phyloP scores from a whole-genome alignment of 2,329 filamentous ascomycete species.

The Didymella keratinophila region DNA sequence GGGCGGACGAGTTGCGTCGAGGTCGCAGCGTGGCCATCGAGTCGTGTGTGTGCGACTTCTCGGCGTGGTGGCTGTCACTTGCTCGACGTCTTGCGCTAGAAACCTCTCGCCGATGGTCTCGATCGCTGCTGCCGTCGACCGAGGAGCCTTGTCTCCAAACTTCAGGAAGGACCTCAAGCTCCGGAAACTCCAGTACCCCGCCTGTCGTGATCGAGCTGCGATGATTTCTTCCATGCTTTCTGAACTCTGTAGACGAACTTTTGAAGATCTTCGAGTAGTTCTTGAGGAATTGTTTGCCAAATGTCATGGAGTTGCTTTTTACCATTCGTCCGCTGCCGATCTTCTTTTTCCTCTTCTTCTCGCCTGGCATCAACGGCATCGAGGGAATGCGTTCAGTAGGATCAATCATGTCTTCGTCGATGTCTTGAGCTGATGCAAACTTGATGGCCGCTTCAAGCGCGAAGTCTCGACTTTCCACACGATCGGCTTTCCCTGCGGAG shows the following conservation, averaged over 20 bases:
- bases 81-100: background rate
- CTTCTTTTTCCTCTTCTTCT: conserved; percentile 61
- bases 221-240: conserved; percentile 53
- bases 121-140: conserved; percentile 15
- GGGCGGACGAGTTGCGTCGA: conserved; percentile 34
- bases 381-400: conserved; percentile 33
- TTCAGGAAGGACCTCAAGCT: conserved; percentile 56
- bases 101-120: background rate
- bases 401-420: conserved; percentile 37
- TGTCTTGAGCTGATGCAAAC: conserved; percentile 30
- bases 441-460: conserved; percentile 46
- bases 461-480: conserved; percentile 55
- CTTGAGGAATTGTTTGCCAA: conserved; percentile 51
- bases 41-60: conserved; percentile 27
- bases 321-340: conserved; percentile 71
- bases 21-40: conserved; percentile 39
- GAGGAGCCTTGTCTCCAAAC: conserved; percentile 36
- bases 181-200: conserved; percentile 56
- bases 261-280: conserved; percentile 57
- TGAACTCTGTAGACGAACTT: conserved; percentile 50
- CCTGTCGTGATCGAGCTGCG: conserved; percentile 54
- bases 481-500: conserved; percentile 51
- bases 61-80: conserved; percentile 19
- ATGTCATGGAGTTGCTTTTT: conserved; percentile 60
- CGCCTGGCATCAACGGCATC: conserved; percentile 29